Percentiles rank a stretch among this genome's conserved stretches.
Evolutionary conservation across 257 asterid genomes (phyloP).

Genomic region (Lithospermum erythrorhizon): DNA sequence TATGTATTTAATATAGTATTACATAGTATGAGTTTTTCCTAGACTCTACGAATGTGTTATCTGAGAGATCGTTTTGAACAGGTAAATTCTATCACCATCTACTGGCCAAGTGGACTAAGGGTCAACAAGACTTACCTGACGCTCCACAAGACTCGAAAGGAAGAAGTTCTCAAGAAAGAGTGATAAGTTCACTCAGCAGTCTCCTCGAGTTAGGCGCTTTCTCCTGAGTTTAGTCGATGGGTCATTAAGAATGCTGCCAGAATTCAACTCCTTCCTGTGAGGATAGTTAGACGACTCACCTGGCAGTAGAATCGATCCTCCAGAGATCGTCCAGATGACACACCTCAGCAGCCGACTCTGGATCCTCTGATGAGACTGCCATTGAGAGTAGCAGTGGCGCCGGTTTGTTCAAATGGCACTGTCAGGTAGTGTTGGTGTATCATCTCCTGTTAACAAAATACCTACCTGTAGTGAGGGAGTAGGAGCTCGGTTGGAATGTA

Average conservation of each 20-base stretch:
- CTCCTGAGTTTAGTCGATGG: conserved; percentile 82
- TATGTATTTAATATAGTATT: too few species aligned
- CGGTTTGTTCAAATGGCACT: conserved; percentile 32
- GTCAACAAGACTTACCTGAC: conserved; percentile 36
- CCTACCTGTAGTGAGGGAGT: too few species aligned
- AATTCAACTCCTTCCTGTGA: conserved; percentile 43
- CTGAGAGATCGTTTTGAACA: conserved; percentile 7
- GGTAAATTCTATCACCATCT: conserved; percentile 32
- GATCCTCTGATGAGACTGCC: conserved; percentile 42
- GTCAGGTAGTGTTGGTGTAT: conserved; percentile 5
- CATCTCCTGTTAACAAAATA: too few species aligned
- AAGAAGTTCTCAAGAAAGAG: conserved; percentile 58
- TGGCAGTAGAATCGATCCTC: conserved; percentile 47
- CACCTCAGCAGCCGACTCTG: conserved; percentile 61
- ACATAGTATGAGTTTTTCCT: too few species aligned
- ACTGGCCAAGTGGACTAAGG: conserved; percentile 13
- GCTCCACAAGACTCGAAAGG: conserved; percentile 44
- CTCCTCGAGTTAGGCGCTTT: conserved; percentile 50
- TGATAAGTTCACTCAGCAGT: conserved; percentile 67
- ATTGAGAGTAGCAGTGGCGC: conserved; percentile 44
- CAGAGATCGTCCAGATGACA: conserved; percentile 51
- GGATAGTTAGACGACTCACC: conserved; percentile 46
- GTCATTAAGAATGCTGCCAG: conserved; percentile 44
- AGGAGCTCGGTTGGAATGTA: too few species aligned
- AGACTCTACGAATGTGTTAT: too few species aligned